phyloP scores from a whole-genome alignment of 495 filamentous ascomycete species.

The Tuber brumale region DNA sequence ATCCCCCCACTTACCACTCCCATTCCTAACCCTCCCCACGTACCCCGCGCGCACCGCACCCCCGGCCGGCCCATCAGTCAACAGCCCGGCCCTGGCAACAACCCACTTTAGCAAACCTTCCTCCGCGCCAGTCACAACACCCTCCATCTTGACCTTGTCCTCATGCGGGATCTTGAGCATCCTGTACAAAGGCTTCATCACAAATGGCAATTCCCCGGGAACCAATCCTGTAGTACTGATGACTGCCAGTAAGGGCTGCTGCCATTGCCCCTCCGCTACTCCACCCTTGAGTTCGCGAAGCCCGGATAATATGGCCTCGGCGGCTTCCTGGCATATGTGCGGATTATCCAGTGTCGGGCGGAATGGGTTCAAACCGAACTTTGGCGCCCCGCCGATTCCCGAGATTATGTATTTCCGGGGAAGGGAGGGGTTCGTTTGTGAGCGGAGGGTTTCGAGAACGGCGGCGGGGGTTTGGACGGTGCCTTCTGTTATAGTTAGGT shows the following conservation, averaged over 20 bases:
- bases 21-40: slow-evolving; percentile 40
- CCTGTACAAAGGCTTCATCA: slow-evolving; percentile 43
- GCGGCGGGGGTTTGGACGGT: slow-evolving; percentile 44
- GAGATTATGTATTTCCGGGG: slow-evolving; percentile 38
- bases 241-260: slow-evolving; percentile 34
- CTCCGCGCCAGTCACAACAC: slow-evolving; percentile 19
- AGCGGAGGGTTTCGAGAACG: slow-evolving; percentile 42
- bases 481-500: slow-evolving; percentile 48
- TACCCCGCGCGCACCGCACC: slow-evolving; percentile 41
- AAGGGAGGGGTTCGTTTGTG: background rate
- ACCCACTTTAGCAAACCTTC: slow-evolving; percentile 33
- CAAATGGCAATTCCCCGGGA: slow-evolving; percentile 42
- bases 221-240: slow-evolving; percentile 43
- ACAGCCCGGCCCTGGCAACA: slow-evolving; percentile 43
- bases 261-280: background rate
- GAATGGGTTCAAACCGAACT: slow-evolving; percentile 33
- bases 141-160: slow-evolving; percentile 47
- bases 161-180: slow-evolving; percentile 43
- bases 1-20: slow-evolving; percentile 38
- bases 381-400: slow-evolving; percentile 44
- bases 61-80: slow-evolving; percentile 39
- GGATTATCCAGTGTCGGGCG: slow-evolving; percentile 29
- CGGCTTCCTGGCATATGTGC: slow-evolving; percentile 23
- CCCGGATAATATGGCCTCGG: slow-evolving; percentile 37
- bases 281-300: slow-evolving; percentile 23